Base-by-base conservation (phyloP, 176 grass and related monocot species). In the Cocos nucifera region DNA sequence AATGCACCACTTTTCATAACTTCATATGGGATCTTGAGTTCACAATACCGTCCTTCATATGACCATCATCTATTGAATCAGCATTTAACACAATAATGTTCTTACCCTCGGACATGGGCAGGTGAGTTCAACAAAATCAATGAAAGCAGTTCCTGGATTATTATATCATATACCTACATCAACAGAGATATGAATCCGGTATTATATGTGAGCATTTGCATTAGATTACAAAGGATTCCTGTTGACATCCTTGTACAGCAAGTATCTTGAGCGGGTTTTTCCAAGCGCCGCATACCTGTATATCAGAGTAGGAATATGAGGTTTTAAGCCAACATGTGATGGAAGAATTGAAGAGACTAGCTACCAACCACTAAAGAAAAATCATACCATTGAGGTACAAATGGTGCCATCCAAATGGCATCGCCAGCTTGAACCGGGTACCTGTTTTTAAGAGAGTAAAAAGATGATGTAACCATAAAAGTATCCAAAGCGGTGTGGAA, bases 161-260 rank as follows among this genome's bases (percentile, higher is more conserved):
- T 44, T 9, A 3, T 14, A 44, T 44, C 1, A 44, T 3, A 44
- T 44, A 44, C 35, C 35, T 44, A 44, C 35, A 14, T 44, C 35
- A 12, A 44, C 35, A 44, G 9, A 44, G 2, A 12, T 30, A 30
- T 12, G 35, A 44, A 44, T 44, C 35, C 35, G 2, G 35, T 14
- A 9, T 14, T 14, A 12, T 19, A 76, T 52, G 63, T 6, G 17
- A 22, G 39, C 7, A 50, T 15, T 12, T 20, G 24, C 50, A 29
- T 69, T 19, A 14, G 59, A 19, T 79, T 61, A 77, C 65, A 98
- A 62, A 30, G 84, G 87, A 78, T 98, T 79, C 59, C 93, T 81
- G 30, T 98, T 92, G 54, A 98, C 84, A 78, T 92, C 93, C 75
- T 98, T 98, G 76, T 98, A 98, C 55, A 98, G 59, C 78, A 98